Base-by-base conservation (phyloP, 2,329 filamentous ascomycete genomes). In the Chrysoporthe cubensis region DNA sequence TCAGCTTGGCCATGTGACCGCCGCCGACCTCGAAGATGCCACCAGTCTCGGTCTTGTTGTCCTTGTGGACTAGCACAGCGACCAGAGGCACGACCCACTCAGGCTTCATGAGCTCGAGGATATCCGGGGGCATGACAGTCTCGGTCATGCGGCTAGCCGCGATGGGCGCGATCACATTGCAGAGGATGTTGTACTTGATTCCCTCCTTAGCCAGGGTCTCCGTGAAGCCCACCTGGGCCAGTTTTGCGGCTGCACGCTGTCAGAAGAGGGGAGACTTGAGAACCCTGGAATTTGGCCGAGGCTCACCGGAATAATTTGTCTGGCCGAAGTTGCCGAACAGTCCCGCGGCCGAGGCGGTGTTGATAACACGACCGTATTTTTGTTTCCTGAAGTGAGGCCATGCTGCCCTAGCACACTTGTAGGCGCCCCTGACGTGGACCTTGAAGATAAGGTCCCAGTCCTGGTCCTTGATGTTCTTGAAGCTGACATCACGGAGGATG, bases 341-440 rank as follows among this genome's bases (percentile, higher is more conserved):
- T 75, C 96, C 96, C 70, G 96, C 94, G 67, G 94, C 94, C n/a
- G 95, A 98, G 48, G 95, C 89, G 34, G 96, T 98, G 86, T 96
- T 98, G 83, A 99, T 97, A 73, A 99, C 86, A 75, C 96, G 89
- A 71, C 96, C 96, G 79, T 93, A 99, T 88, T 97, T 98, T 83
- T 99, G 96, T 84, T 98, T 98, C 77, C 95, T 88, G 87, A 99
- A 98, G 81, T 98, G 86, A 69, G 95, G 94, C 95, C 96, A 99
- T 64, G 96, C 96, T 71, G 96, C 96, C 80, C 90, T 90, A 70
- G 96, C 87, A 80, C 93, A 97, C 88, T 97, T 98, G 87, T 97
- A 99, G 76, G 94, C 91, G 74, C 96, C 96, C 77, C 89, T 91
- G 75, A 97, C 90, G 81, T 99, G 95, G 67, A 98, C 95, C 78